These are phyloP conservation scores for Antarctomyces pellizariae DNA, from an alignment of 495 filamentous ascomycete genomes.

Conservation along the genomic window DNA sequence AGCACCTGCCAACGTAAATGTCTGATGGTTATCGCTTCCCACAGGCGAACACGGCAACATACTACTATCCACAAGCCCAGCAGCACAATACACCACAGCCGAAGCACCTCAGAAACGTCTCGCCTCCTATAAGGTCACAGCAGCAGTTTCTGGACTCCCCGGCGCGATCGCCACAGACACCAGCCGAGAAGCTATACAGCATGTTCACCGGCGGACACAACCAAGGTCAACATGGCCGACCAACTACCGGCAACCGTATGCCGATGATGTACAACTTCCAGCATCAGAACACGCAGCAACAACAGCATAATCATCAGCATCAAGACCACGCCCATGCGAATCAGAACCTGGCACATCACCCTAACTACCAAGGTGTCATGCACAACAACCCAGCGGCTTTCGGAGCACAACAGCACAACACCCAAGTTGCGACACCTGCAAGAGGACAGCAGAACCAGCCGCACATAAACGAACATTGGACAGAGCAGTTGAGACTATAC, in stretches of 20 bases:
- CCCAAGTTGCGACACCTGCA: constrained; percentile 25
- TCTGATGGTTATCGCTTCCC: constrained; percentile 15
- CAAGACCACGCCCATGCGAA: constrained; percentile 48
- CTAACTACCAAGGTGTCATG: constrained; percentile 55
- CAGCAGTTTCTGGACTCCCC: constrained; percentile 21
- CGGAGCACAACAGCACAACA: constrained; percentile 53
- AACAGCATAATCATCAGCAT: constrained; percentile 53
- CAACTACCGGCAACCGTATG: constrained; percentile 29
- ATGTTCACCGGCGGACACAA: constrained; percentile 75
- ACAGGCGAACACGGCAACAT: constrained; percentile 13
- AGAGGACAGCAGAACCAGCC: constrained; percentile 19
- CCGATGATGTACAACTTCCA: constrained; percentile 49
- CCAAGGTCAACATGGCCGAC: constrained; percentile 52
- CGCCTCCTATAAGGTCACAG: constrained; percentile 11
- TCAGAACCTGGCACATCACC: constrained; percentile 44
- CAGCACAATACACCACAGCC: constrained; percentile 8
- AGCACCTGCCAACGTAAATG: constrained; percentile 10
- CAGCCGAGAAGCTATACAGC: constrained; percentile 37
- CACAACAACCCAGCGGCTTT: constrained; percentile 54
- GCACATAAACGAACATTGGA: constrained; percentile 64
- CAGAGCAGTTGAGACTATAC: constrained; percentile 58
- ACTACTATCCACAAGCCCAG: constrained; percentile 9
- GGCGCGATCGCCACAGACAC: constrained; percentile 45
- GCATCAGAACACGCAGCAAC: constrained; percentile 37
- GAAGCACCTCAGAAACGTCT: constrained; percentile 10